Conservation (phyloP, 805 yeast genomes). For the Metschnikowia noctiluminum region DNA sequence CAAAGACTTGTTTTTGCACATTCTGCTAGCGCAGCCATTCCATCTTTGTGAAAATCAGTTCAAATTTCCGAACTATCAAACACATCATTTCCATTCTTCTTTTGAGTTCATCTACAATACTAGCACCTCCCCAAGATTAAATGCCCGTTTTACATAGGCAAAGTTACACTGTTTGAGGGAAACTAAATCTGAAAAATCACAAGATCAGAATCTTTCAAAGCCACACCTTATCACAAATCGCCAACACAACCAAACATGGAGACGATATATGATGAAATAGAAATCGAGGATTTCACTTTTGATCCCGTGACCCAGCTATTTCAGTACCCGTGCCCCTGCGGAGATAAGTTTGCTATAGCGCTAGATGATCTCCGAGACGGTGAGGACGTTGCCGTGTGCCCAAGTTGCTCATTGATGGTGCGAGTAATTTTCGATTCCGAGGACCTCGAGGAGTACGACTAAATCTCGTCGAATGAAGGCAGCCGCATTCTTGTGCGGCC, state of each 20-base stretch:
- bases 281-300: conserved; percentile 93
- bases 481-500: no score
- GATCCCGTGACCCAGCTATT: conserved; percentile 80
- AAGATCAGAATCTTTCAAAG: neutral
- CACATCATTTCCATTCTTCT: no score
- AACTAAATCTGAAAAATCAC: no score
- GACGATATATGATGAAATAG: conserved; percentile 85
- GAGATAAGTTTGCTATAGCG: conserved; percentile 85
- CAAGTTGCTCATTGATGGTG: conserved; percentile 91
- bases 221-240: neutral
- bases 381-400: conserved; percentile 93
- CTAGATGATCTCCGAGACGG: conserved; percentile 87
- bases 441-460: conserved; percentile 44
- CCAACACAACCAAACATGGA: conserved; percentile 36
- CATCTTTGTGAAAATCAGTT: no score
- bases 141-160: no score
- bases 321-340: conserved; percentile 97
- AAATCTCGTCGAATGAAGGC: neutral
- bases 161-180: no score
- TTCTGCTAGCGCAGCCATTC: no score
- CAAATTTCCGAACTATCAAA: no score
- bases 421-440: conserved; percentile 81
- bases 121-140: no score
- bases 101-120: no score
- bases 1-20: no score